A percentile compares a stretch with the other conserved stretches of the same genome.
These are phyloP conservation scores for Russula sp. DNA, from an alignment of 768 basidiomycete genomes.

Conservation along the genomic window DNA sequence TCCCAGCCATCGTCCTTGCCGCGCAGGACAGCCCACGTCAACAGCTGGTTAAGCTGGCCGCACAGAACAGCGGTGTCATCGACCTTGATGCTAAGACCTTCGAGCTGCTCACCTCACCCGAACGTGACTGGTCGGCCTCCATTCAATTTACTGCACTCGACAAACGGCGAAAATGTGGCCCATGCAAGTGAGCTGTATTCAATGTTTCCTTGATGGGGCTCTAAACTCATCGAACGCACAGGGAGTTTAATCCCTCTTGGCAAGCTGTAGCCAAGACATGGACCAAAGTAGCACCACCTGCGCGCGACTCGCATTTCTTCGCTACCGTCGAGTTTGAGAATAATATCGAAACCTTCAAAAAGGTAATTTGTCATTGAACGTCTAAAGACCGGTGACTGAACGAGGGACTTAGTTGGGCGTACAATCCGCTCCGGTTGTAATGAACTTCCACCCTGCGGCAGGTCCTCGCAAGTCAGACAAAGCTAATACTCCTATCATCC, in stretches of 20 bases:
- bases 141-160: constrained; percentile 89
- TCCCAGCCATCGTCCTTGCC: constrained; percentile 36
- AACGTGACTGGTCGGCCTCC: constrained; percentile 84
- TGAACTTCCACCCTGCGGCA: constrained; percentile 67
- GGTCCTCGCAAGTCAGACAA: constrained; percentile 64
- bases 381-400: not conserved
- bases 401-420: constrained; percentile 63
- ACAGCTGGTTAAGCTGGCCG: constrained; percentile 66
- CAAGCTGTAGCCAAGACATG: constrained; percentile 82
- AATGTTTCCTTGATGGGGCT: too few relatives aligned
- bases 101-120: constrained; percentile 69
- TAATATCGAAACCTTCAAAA: constrained; percentile 72
- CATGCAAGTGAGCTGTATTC: constrained; percentile 71
- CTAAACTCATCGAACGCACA: constrained; percentile 36
- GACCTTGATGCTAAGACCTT: constrained; percentile 72
- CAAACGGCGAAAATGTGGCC: constrained; percentile 75
- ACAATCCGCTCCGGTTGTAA: constrained; percentile 79
- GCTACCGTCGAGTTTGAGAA: constrained; percentile 87
- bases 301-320: constrained; percentile 88
- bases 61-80: constrained; percentile 74
- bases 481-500: constrained; percentile 56
- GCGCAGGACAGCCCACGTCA: constrained; percentile 41
- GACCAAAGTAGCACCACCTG: constrained; percentile 53
- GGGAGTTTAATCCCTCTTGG: constrained; percentile 84
- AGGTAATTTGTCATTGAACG: constrained; percentile 44